These are phyloP conservation scores for Fragilariopsis cylindrus DNA, from an alignment of 108 stramenopile species.

Conservation along the genomic window DNA sequence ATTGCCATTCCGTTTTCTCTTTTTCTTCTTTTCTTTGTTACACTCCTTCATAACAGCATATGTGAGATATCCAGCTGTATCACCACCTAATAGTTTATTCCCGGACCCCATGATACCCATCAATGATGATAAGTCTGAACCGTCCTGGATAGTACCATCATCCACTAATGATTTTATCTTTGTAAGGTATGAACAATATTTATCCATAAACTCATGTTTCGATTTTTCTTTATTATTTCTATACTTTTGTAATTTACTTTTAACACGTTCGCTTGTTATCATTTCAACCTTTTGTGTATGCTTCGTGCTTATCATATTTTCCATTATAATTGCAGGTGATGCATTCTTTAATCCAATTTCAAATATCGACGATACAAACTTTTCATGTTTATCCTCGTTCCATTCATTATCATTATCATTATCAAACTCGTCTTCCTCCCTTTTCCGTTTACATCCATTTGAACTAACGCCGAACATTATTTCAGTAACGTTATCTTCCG, in stretches of 20 bases:
- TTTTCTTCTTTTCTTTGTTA: neutral
- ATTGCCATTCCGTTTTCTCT: neutral
- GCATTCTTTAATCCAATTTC: conserved; percentile 47
- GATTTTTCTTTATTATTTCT: conserved; percentile 39
- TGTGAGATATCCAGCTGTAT: conserved; percentile 46
- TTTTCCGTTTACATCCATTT: neutral
- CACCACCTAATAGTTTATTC: conserved; percentile 36
- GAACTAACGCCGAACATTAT: too few relatives aligned
- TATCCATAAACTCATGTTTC: conserved; percentile 45
- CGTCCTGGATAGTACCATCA: neutral
- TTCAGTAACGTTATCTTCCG: too few relatives aligned
- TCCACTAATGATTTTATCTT: neutral
- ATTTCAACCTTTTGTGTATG: conserved; percentile 13
- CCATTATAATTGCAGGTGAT: conserved; percentile 55
- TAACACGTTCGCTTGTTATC: conserved; percentile 53
- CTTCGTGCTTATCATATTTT: conserved; percentile 37
- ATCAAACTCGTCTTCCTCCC: neutral
- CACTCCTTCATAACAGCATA: conserved; percentile 34
- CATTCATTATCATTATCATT: conserved; percentile 16
- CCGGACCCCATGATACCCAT: neutral
- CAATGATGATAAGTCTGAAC: neutral
- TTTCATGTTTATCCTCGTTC: conserved; percentile 43
- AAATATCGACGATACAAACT: conserved; percentile 47
- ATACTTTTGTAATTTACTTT: conserved; percentile 62
- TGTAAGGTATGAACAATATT: conserved; percentile 37